Conservation (phyloP, 2,329 filamentous ascomycete species). For the Penicillium sp. region DNA sequence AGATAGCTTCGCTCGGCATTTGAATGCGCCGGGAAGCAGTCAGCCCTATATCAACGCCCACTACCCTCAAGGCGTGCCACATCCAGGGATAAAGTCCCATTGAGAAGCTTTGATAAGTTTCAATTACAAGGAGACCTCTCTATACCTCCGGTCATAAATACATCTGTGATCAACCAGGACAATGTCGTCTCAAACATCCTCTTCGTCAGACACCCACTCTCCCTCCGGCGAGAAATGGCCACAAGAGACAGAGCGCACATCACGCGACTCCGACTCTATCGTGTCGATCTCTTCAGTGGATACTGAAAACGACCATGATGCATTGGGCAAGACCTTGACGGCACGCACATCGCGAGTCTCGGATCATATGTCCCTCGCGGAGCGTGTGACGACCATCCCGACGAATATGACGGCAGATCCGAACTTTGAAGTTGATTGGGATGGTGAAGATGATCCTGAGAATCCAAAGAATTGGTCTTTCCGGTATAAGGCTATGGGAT, state of each 20-base stretch:
- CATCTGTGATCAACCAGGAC: not conserved
- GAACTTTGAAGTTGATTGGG: conserved; percentile 76
- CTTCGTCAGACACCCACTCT: not conserved
- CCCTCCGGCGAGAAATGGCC: conserved; percentile 31
- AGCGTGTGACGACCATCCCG: conserved; percentile 52
- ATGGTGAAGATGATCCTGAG: conserved; percentile 63
- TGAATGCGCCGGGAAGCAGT: not conserved
- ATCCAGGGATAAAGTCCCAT: not conserved
- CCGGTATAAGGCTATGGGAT: conserved; percentile 61
- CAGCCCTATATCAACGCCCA: not conserved
- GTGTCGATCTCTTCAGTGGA: conserved; percentile 37
- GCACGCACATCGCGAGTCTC: conserved; percentile 41
- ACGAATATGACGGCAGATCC: conserved; percentile 57
- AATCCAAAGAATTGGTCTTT: conserved; percentile 74
- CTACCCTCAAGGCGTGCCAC: not conserved
- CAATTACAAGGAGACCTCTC: not conserved
- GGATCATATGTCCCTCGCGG: conserved; percentile 43
- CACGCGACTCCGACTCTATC: conserved; percentile 37
- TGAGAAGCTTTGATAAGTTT: not conserved
- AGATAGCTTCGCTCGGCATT: not conserved
- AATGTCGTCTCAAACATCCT: conserved; percentile 33
- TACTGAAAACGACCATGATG: conserved; percentile 36
- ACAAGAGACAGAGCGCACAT: conserved; percentile 21
- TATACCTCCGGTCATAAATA: too few relatives aligned
- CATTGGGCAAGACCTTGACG: conserved; percentile 36